Base-by-base conservation (phyloP, 805 yeast genomes). In the Kodamaea jinghongensis region DNA sequence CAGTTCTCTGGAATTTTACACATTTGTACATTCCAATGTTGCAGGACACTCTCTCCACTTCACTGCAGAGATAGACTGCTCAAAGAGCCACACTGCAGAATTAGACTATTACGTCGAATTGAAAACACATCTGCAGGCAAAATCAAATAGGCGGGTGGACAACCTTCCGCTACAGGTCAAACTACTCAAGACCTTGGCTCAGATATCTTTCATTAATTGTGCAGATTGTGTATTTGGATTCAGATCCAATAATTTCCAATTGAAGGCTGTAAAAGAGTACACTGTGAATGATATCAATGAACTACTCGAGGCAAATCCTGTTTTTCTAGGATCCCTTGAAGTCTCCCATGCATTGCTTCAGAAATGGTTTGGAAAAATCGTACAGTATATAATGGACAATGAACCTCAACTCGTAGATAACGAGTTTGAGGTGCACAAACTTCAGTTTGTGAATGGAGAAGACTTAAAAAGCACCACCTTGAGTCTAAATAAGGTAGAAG, bases 51-150 rank as follows among this genome's bases (percentile, higher is more conserved):
- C 47, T 2, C 36, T 54, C 6, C 31, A 44, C 7, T 54, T 46
- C 36, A 47, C 58, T 4, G 61, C 62, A 4, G 62, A 57, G 35
- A 47, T 57, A 8, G 62, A 57, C 43, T n/a, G 28, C 14, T 31
- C 20, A 20, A 29, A 10, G 25, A 36, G 14, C 6, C 34, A 31
- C 4, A 22, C 31, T 7, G 28, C 43, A 3, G 46, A 45, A 1
- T 32, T 45, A 11, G 30, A 16, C 7, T 38, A 46, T 31, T 55
- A 55, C 31, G 50, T 56, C 3, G 62, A 57, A 42, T 43, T 56
- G 20, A 57, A 57, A 30, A 54, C 62, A 1, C 60, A 56, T 38
- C 29, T 26, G 33, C 45, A 31, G 20, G 31, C 38, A 6, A 30
- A 39, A 16, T 30, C 42, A 2, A 34, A 34, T 23, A 17, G 26